These are phyloP conservation scores for Odontarrhena argentea DNA, from an alignment of 345 rosid genomes.

Conservation along the genomic window DNA sequence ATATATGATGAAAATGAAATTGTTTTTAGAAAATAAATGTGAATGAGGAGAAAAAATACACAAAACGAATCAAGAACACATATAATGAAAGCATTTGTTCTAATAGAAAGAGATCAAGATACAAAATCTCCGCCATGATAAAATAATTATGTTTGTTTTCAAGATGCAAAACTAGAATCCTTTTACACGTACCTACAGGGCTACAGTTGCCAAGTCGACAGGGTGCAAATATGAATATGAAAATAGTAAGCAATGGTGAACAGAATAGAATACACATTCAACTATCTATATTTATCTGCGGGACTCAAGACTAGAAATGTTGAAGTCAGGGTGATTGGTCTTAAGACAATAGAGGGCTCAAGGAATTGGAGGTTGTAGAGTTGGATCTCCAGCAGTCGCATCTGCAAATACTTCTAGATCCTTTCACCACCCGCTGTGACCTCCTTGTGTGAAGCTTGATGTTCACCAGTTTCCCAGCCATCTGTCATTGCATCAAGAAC, in stretches of 20 bases:
- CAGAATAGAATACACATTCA: background rate
- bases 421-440: conserved; percentile 72
- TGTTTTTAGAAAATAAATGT: too few species aligned
- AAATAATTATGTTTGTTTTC: background rate
- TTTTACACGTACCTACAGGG: background rate
- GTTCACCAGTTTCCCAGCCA: conserved; percentile 84
- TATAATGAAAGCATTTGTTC: background rate
- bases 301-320: background rate
- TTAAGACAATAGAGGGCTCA: conserved; percentile 33
- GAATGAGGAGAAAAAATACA: too few species aligned
- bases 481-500: conserved; percentile 45
- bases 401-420: conserved; percentile 73
- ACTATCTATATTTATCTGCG: conserved; percentile 2
- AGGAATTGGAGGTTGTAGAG: conserved; percentile 39
- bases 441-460: conserved; percentile 85
- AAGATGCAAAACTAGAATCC: background rate
- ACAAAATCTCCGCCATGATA: too few species aligned
- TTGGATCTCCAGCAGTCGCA: conserved; percentile 76
- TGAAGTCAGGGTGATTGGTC: background rate
- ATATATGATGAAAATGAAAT: too few species aligned
- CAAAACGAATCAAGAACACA: background rate
- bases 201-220: background rate
- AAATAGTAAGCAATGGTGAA: background rate
- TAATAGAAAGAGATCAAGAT: background rate
- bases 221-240: background rate